Evolutionary conservation across 352 stramenopile genomes (phyloP), one percentile per base, ranked within the genome.

Genomic region (Globisporangium paroecandrum): DNA sequence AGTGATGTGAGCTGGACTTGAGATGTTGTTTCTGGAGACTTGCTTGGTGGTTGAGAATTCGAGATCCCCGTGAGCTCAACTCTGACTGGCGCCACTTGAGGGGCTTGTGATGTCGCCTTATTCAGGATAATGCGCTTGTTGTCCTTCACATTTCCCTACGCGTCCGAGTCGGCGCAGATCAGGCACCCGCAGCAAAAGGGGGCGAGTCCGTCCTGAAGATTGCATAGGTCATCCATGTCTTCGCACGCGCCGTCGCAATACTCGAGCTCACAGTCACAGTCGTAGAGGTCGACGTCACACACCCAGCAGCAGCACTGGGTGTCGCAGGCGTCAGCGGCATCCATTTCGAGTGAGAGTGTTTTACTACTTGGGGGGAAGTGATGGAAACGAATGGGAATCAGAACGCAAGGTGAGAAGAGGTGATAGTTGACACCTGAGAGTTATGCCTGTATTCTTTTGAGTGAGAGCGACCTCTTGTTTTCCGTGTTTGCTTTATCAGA

Each of bases 191-290:
- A 72, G 47, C 51, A 61, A 0, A 62, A 8, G 18, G 24, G 41
- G 51, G 53, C 24, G 34, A 67, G 22, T 3, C 22, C 15, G 3
- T 43, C 43, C 18, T 62, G n/a, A n/a, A 46, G 15, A 15, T 60
- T 51, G 34, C 62, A 61, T n/a, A 34, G n/a, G 9, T 66, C 34
- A 10, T 29, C 46, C 8, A 32, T 25, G 7, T 61, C 51, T 24
- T 41, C 49, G 18, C 62, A 67, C 3, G 49, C 51, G 49, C 55
- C 51, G 18, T 58, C 62, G 18, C 62, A 67, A 24, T 51, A 67
- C 49, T 67, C 62, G 27, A 56, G 60, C 9, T 61, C 61, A 32
- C 61, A 59, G 12, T 60, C 29, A 49, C 61, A 66, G 7, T 60
- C 61, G 20, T 41, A 22, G 13, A 66, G 4, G 13, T 66, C 61